Conservation (phyloP, 495 filamentous ascomycete genomes). For the Lepidopterella palustris region DNA sequence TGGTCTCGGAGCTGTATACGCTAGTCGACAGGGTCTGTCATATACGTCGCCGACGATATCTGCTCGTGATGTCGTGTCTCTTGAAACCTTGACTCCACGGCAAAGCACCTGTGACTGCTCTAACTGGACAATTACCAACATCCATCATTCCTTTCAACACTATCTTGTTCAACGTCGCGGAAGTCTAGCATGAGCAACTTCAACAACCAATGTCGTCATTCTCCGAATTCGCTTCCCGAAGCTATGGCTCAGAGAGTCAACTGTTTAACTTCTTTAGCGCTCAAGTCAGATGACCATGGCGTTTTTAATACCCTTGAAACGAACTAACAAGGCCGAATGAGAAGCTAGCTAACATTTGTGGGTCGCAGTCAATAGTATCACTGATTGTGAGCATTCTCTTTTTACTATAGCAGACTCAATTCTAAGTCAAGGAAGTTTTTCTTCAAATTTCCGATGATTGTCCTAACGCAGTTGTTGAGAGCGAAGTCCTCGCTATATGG, state of each 20-base stretch:
- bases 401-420: background rate
- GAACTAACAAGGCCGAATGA: background rate
- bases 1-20: background rate
- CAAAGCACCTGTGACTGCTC: too few relatives aligned
- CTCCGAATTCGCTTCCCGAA: background rate
- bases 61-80: too few relatives aligned
- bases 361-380: background rate
- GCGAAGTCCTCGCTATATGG: background rate
- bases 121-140: too few relatives aligned
- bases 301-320: constrained; percentile 1
- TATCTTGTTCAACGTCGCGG: background rate
- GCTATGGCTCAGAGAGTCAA: background rate
- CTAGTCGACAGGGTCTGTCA: background rate
- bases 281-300: background rate
- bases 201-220: background rate
- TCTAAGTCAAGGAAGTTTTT: background rate
- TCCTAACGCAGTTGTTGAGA: too few relatives aligned
- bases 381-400: background rate
- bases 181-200: background rate
- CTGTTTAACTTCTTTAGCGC: background rate
- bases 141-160: background rate
- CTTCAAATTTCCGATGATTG: too few relatives aligned
- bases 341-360: background rate
- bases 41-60: too few relatives aligned
- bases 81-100: too few relatives aligned